Conservation (phyloP, 2,329 filamentous ascomycete species). For the Phaeosphaeria sp. region DNA sequence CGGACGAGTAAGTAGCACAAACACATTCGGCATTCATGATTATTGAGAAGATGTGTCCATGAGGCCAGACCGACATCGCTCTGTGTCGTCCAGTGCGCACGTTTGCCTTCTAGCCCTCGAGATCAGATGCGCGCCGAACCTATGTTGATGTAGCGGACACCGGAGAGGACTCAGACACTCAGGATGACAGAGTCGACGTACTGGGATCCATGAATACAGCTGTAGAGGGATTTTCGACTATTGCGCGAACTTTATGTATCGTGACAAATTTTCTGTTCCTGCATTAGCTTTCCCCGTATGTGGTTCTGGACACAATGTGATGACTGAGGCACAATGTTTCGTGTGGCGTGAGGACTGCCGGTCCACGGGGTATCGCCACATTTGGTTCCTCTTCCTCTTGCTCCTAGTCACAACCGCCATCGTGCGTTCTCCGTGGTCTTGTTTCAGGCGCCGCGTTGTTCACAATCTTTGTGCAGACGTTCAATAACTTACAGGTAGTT, state of each 20-base stretch:
- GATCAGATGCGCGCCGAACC: no score
- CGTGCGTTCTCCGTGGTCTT: not conserved
- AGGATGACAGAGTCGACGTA: no score
- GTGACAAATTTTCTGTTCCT: not conserved
- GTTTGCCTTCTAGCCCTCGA: not conserved
- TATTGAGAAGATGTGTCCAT: not conserved
- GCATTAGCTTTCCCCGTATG: not conserved
- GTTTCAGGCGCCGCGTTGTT: not conserved
- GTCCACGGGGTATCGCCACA: not conserved
- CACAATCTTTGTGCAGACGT: not conserved
- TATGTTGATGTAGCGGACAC: no score
- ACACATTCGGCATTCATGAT: not conserved
- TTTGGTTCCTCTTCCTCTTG: not conserved
- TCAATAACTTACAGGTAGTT: no score
- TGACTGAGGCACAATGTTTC: not conserved
- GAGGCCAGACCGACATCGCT: not conserved
- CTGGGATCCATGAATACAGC: not conserved
- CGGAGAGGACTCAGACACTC: no score
- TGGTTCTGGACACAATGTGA: not conserved
- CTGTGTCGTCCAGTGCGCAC: not conserved
- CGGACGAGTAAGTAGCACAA: not conserved
- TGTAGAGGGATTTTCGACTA: not conserved
- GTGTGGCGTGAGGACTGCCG: not conserved
- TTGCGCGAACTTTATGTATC: not conserved
- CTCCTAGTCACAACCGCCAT: not conserved